phyloP scores from a whole-genome alignment of 331 rosid genomes.

The Quercus lobata region DNA sequence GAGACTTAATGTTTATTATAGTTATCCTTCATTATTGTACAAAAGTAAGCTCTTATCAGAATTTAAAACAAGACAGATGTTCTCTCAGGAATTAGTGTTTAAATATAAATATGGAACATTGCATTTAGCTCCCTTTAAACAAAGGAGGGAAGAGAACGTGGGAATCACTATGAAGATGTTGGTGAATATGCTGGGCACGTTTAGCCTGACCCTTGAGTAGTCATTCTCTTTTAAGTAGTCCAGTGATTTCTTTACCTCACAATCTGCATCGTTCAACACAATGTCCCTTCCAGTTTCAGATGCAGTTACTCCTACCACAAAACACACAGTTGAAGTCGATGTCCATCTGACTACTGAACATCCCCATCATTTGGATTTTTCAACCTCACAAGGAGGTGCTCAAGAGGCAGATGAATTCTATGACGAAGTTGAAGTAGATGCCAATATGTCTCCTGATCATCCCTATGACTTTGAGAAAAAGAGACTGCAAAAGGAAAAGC shows the following conservation, averaged over 20 bases:
- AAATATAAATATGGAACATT: not conserved
- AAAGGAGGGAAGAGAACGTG: slow-evolving; percentile 36
- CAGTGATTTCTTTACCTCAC: not conserved
- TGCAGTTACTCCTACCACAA: not conserved
- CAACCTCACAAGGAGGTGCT: not conserved
- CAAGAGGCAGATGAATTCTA: slow-evolving; percentile 15
- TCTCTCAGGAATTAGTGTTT: not conserved
- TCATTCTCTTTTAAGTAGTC: slow-evolving; percentile 23
- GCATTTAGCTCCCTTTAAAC: not conserved
- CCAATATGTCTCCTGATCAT: not conserved
- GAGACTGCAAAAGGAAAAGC: slow-evolving; percentile 46
- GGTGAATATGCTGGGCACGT: slow-evolving; percentile 36
- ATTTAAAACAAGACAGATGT: not conserved
- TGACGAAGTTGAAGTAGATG: not conserved
- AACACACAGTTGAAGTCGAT: not conserved
- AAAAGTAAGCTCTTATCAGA: slow-evolving; percentile 17
- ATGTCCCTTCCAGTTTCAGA: slow-evolving; percentile 29
- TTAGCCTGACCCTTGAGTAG: not conserved
- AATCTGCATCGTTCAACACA: not conserved
- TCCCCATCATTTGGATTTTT: too few species aligned
- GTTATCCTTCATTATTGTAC: not conserved
- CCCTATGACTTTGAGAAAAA: slow-evolving; percentile 5
- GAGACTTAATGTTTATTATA: not conserved
- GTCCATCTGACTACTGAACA: not conserved
- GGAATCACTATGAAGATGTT: slow-evolving; percentile 36